Evolutionary conservation across 495 filamentous ascomycete species (phyloP).

Genomic region (Aspergillus nanangensis): DNA sequence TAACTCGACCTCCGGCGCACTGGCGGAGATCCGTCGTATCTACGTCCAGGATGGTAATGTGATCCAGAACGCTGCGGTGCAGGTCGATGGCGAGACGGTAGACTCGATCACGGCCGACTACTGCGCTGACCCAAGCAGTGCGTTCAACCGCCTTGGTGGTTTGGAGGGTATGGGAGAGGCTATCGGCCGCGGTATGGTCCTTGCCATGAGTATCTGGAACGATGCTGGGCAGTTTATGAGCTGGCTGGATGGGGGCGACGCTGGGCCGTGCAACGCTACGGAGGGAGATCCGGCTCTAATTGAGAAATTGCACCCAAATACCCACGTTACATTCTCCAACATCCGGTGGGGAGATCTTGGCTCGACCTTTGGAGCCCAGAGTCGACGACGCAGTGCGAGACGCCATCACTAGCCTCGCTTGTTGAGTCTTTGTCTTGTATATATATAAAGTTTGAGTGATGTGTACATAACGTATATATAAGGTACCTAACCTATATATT

Average conservation of each 20-base stretch:
- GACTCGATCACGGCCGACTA: constrained; percentile 24
- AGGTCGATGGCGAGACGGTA: constrained; percentile 9
- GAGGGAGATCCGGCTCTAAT: constrained; percentile 28
- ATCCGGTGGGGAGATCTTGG: constrained; percentile 35
- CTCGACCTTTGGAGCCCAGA: constrained; percentile 21
- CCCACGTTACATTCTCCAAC: constrained; percentile 30
- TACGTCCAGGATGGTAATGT: constrained; percentile 60
- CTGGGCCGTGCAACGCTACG: constrained; percentile 56
- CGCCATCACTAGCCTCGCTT: too few relatives aligned
- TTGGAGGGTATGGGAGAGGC: constrained; percentile 26
- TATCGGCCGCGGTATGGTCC: constrained; percentile 57
- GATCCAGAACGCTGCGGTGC: constrained; percentile 32
- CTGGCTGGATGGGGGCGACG: constrained; percentile 54
- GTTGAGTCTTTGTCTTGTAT: too few relatives aligned
- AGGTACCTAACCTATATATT: too few relatives aligned
- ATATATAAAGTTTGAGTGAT: too few relatives aligned
- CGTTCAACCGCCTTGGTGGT: constrained; percentile 19
- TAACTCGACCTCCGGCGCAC: constrained; percentile 33
- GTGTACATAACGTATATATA: too few relatives aligned
- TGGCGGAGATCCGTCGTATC: constrained; percentile 53
- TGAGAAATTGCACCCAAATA: constrained; percentile 21
- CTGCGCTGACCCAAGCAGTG: constrained; percentile 13
- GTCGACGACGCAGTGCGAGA: too few relatives aligned
- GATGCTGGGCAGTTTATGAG: constrained; percentile 54
- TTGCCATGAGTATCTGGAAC: constrained; percentile 64